These are phyloP conservation scores for Solanum chilense DNA, from an alignment of 257 asterid species.

Conservation along the genomic window DNA sequence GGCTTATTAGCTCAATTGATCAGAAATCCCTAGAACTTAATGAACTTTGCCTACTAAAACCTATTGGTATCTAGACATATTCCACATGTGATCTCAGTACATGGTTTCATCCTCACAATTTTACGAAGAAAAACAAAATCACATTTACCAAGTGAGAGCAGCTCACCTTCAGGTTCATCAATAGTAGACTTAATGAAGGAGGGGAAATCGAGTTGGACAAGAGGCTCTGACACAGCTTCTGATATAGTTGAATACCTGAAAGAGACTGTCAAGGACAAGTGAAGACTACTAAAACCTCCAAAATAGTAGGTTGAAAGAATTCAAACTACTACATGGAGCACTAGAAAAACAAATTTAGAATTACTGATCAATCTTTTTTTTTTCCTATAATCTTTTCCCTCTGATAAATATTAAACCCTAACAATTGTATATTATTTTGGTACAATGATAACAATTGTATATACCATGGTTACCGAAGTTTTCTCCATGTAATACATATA, in stretches of 20 bases:
- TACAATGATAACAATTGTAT: not conserved
- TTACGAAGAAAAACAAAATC: not conserved
- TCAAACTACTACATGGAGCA: not conserved
- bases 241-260: conserved; percentile 68
- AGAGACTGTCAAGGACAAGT: conserved; percentile 48
- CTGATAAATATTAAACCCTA: not conserved
- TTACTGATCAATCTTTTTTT: not conserved
- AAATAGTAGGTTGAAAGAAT: not conserved
- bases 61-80: not conserved
- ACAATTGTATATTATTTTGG: not conserved
- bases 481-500: not conserved
- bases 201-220: conserved; percentile 21
- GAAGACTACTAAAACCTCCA: conserved; percentile 21
- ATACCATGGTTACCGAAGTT: not conserved
- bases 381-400: not conserved
- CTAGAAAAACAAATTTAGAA: not conserved
- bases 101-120: not conserved
- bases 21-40: not conserved
- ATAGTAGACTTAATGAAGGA: conserved; percentile 47
- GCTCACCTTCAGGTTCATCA: conserved; percentile 50
- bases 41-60: not conserved
- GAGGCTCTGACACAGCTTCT: conserved; percentile 10
- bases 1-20: not conserved
- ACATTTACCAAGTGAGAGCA: not conserved
- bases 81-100: not conserved